Percentiles rank a stretch among this genome's conserved stretches.
These are phyloP conservation scores for Pseudogymnoascus sp. DNA, from an alignment of 2,329 filamentous ascomycete species.

Conservation along the genomic window DNA sequence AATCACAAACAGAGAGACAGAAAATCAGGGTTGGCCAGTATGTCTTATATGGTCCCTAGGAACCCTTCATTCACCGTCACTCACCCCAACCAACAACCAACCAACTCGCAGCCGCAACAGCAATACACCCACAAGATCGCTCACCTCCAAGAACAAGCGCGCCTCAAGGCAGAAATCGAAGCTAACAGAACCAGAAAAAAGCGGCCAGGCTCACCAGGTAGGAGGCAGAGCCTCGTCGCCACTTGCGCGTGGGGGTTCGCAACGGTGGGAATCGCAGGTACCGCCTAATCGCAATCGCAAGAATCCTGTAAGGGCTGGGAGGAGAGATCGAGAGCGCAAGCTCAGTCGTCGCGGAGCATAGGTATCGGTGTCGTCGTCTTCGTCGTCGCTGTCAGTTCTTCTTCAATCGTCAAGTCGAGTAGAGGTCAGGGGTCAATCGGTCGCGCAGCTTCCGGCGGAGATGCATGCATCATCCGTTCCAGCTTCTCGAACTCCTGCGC, in stretches of 20 bases:
- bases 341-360: background rate
- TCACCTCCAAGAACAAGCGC: background rate
- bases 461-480: background rate
- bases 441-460: background rate
- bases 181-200: background rate
- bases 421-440: background rate
- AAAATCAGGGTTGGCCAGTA: background rate
- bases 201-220: background rate
- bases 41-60: background rate
- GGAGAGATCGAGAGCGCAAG: background rate
- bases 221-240: slow-evolving; percentile 3
- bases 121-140: background rate
- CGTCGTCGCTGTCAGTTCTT: background rate
- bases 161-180: background rate
- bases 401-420: background rate
- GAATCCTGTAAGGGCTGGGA: background rate
- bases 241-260: background rate
- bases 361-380: background rate
- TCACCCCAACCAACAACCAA: background rate
- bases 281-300: background rate
- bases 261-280: background rate
- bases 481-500: background rate
- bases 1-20: background rate
- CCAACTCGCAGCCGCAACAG: background rate
- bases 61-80: background rate